Evolutionary conservation across 2,329 filamentous ascomycete genomes (phyloP).

Genomic region (Dichotomopilus funicola): DNA sequence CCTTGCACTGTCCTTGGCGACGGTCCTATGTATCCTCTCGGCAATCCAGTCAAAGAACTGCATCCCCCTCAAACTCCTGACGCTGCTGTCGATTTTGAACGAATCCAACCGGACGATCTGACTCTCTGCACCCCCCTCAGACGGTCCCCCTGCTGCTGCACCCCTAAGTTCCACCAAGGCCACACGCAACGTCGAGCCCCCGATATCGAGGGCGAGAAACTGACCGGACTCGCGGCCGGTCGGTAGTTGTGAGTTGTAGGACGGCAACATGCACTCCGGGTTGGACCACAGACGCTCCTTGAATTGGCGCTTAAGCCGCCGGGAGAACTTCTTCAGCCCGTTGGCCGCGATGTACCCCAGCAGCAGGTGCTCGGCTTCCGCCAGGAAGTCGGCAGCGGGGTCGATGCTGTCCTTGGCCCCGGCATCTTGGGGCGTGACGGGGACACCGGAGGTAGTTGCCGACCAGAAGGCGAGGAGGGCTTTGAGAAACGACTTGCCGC

Average conservation of each 20-base stretch:
- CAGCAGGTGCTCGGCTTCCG: slow-evolving; percentile 48
- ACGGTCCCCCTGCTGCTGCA: slow-evolving; percentile 30
- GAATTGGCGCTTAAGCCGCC: slow-evolving; percentile 49
- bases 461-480: slow-evolving; percentile 51
- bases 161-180: slow-evolving; percentile 56
- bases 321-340: slow-evolving; percentile 41
- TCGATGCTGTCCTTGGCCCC: slow-evolving; percentile 22
- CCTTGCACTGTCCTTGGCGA: slow-evolving; percentile 39
- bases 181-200: slow-evolving; percentile 60
- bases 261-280: slow-evolving; percentile 57
- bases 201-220: slow-evolving; percentile 61
- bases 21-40: slow-evolving; percentile 49
- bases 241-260: slow-evolving; percentile 59
- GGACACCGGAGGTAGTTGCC: slow-evolving; percentile 30
- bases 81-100: slow-evolving; percentile 49
- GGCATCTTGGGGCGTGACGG: slow-evolving; percentile 14
- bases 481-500: slow-evolving; percentile 53
- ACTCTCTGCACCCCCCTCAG: slow-evolving; percentile 36
- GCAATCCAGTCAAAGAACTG: slow-evolving; percentile 66
- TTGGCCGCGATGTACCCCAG: slow-evolving; percentile 41
- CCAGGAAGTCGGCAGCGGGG: slow-evolving; percentile 46
- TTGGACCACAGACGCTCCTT: slow-evolving; percentile 45
- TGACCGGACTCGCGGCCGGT: slow-evolving; percentile 52
- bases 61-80: slow-evolving; percentile 52
- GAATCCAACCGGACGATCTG: slow-evolving; percentile 49